These are phyloP conservation scores for Dipteronia sinensis DNA, from an alignment of 345 rosid species.

Conservation along the genomic window DNA sequence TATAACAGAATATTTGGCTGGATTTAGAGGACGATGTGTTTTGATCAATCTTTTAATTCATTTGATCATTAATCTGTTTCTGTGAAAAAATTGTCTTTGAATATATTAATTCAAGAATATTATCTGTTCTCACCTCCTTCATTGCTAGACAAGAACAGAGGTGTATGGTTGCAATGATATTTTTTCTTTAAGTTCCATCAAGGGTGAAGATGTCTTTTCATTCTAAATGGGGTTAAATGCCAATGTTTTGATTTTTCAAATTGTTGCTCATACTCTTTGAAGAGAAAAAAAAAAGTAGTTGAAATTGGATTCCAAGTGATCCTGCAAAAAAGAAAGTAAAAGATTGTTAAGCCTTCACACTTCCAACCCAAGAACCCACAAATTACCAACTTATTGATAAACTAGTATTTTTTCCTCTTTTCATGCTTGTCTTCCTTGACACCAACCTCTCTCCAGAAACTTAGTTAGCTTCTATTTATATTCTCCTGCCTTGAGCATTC, in stretches of 20 bases:
- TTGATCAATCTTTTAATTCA: neutral
- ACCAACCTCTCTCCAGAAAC: conserved; percentile 69
- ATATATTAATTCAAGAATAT: too few species aligned
- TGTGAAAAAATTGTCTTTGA: too few species aligned
- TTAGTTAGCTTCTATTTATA: conserved; percentile 41
- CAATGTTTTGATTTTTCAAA: neutral
- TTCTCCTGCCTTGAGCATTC: conserved; percentile 19
- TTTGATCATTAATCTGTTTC: neutral
- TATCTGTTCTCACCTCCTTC: neutral
- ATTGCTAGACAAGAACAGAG: neutral
- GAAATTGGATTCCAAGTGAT: neutral
- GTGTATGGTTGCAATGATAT: neutral
- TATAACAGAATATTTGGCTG: neutral
- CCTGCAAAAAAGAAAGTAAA: conserved; percentile 17
- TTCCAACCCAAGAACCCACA: conserved; percentile 42
- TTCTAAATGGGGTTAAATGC: neutral
- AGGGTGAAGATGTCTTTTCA: neutral
- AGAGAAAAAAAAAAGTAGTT: conserved; percentile 2
- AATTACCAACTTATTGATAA: conserved; percentile 39
- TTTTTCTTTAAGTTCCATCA: neutral
- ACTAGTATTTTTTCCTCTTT: conserved; percentile 32
- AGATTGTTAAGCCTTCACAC: conserved; percentile 33
- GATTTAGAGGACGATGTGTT: neutral
- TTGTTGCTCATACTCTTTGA: neutral
- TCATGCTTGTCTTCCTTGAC: conserved; percentile 45